Evolutionary conservation across 2,329 filamentous ascomycete species (phyloP).

Genomic region (Didymella pinodella): DNA sequence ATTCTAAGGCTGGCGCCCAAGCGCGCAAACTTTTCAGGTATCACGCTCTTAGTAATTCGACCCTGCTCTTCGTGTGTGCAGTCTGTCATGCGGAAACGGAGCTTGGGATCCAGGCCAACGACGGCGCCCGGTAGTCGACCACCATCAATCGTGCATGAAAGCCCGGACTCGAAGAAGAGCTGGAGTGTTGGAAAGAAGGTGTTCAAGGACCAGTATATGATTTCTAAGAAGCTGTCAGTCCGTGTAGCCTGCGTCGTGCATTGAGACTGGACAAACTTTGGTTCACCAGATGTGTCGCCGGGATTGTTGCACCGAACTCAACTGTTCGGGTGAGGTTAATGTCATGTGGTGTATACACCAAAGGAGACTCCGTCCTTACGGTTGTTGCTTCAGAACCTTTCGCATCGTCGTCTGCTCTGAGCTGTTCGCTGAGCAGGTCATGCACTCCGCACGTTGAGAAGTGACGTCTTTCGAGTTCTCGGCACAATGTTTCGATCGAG

Average conservation of each 20-base stretch:
- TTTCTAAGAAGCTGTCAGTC: slow-evolving; percentile 25
- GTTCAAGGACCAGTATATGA: slow-evolving; percentile 39
- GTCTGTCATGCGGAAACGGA: slow-evolving; percentile 42
- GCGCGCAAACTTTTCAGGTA: slow-evolving; percentile 26
- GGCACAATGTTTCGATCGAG: slow-evolving; percentile 22
- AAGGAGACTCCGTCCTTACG: slow-evolving; percentile 20
- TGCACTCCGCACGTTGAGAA: slow-evolving; percentile 13
- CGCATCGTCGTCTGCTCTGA: slow-evolving; percentile 30
- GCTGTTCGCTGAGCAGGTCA: slow-evolving; percentile 33
- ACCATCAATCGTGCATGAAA: slow-evolving; percentile 37
- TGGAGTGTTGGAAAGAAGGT: slow-evolving; percentile 43
- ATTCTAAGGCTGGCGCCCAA: slow-evolving; percentile 27
- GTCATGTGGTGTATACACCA: slow-evolving; percentile 2
- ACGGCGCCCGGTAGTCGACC: slow-evolving; percentile 22
- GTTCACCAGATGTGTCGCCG: slow-evolving; percentile 26
- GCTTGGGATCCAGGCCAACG: slow-evolving; percentile 35
- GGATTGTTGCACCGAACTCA: slow-evolving; percentile 23
- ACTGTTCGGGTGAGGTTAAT: slow-evolving; percentile 15
- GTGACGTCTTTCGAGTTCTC: slow-evolving; percentile 31
- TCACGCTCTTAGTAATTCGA: slow-evolving; percentile 22
- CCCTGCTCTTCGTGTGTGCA: slow-evolving; percentile 40
- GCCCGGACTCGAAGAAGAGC: slow-evolving; percentile 42
- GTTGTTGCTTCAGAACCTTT: slow-evolving; percentile 34
- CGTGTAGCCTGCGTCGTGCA: neutral
- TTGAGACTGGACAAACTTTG: slow-evolving; percentile 26